Base-by-base conservation (phyloP, 768 basidiomycete species). In the Tubosaeta brunneosetosa region DNA sequence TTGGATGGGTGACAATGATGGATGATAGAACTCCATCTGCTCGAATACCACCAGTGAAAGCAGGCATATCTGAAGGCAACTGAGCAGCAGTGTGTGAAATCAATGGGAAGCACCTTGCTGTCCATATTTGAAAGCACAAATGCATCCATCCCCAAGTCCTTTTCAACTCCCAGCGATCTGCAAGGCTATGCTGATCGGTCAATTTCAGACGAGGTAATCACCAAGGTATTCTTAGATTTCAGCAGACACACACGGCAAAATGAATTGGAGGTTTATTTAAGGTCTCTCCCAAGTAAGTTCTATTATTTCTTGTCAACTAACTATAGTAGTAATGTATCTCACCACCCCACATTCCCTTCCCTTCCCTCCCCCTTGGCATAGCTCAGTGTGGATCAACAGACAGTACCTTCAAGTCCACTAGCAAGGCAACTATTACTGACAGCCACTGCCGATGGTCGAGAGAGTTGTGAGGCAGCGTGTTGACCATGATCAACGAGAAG, bases 331-430 rank as follows among this genome's bases (percentile, higher is more conserved):
- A 34, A 34, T 34, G 33, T 34, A 16, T 38, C 37, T 38, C n/a
- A 38, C 37, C n/a, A 38, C n/a, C 16, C 37, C 6, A 16, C n/a
- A 3, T 7, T 38, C 16, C 37, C 37, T 38, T 16, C 37, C 37
- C 37, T 38, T 16, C 37, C 37, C 37, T 38, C 16, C 37, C 42
- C 22, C 42, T 13, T 13, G 33, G 33, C 17, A 29, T 16, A 63
- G 53, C 34, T 16, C 42, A 29, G n/a, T 46, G 46, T 34, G 41
- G 59, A 0, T 57, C 51, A 2, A n/a, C 56, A 3, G 52, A 63
- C 31, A 56, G 56, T 31, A 63, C 56, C 0, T 64, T 62, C 58
- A 54, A 60, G 44, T 34, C 44, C 1, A 26, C 53, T 4, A 56
- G 41, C 29, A 64, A 62, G 43, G 61, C 59, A 33, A 50, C 22